A percentile compares a stretch with the other conserved stretches of the same genome.
phyloP scores from a whole-genome alignment of 2,329 filamentous ascomycete genomes.

The Neurospora sp. region DNA sequence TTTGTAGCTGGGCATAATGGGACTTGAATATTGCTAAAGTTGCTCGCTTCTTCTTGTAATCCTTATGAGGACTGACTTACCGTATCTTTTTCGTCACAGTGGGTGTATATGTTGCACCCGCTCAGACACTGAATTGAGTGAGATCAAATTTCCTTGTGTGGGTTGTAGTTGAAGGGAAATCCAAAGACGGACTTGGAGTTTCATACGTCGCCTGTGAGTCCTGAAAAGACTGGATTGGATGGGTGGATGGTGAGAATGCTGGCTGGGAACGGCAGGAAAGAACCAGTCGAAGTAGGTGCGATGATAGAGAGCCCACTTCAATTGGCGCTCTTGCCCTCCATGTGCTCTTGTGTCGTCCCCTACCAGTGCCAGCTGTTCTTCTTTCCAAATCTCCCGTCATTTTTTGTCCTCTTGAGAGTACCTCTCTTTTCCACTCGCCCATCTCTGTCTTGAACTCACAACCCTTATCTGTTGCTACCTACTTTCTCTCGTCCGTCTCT shows the following conservation, averaged over 20 bases:
- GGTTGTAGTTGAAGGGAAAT: background rate
- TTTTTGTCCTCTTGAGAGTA: no score
- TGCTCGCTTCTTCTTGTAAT: no score
- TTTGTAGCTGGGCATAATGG: no score
- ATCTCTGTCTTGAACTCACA: background rate
- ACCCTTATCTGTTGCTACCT: background rate
- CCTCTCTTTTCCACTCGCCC: background rate
- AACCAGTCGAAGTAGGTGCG: background rate
- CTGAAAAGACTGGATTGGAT: background rate
- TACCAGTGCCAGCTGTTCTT: background rate
- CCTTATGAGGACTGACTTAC: no score
- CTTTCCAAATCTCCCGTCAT: background rate
- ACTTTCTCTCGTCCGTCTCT: background rate
- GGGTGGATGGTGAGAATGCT: background rate
- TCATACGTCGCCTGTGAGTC: background rate
- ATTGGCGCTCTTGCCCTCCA: background rate
- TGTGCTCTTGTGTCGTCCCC: background rate
- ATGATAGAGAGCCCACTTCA: background rate
- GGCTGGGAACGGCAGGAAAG: background rate
- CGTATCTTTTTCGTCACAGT: no score
- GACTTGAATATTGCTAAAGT: no score
- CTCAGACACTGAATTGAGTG: no score
- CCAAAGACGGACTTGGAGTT: background rate
- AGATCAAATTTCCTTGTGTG: background rate
- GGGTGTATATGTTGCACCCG: background rate